Evolutionary conservation across 805 yeast genomes (phyloP), one percentile per base, ranked within the genome.

Genomic region (Metschnikowia noctiluminum): DNA sequence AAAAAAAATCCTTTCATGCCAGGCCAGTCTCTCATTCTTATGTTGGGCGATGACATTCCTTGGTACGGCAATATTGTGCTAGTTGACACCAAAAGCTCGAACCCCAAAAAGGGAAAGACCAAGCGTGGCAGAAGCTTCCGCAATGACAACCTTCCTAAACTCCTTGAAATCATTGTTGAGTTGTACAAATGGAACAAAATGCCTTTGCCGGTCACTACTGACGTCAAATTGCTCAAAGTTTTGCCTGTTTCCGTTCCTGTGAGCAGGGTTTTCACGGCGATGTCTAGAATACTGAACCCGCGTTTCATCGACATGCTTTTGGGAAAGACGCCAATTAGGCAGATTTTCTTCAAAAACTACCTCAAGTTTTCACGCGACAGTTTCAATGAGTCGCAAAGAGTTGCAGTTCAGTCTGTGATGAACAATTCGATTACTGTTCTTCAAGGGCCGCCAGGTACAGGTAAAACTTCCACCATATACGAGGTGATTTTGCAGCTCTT

Each of bases 241-340:
- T 58, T 85, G 42, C 89, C 89, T 0, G 81, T 82, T 16, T 79
- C 85, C 8, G 79, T 80, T 6, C 85, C 85, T 2, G 78, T 82
- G 6, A 76, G 80, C 38, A 69, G 90, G 62, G 82, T 83, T 6
- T 69, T 85, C 60, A 76, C 78, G 55, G 85, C 89, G 0, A 85
- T 85, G 88, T 71, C 80, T 1, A 71, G 79, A 41, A 71, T 84
- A 34, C 73, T 73, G 40, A 81, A 81, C 60, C 72, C 74, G 7
- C 76, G 69, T 43, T 81, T 82, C 55, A 70, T 74, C 45, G 74
- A 74, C 45, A 72, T 81, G 76, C 62, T 82, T 15, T 58, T 81
- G 42, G 87, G 86, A 5, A 74, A 79, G 47, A 71, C 78, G 46
- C 77, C 81, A 35, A 74, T 80, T 51, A 71, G 71, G 60, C 82